phyloP scores from a whole-genome alignment of 169 alveolate genomes.

The Eimeria falciformis region DNA sequence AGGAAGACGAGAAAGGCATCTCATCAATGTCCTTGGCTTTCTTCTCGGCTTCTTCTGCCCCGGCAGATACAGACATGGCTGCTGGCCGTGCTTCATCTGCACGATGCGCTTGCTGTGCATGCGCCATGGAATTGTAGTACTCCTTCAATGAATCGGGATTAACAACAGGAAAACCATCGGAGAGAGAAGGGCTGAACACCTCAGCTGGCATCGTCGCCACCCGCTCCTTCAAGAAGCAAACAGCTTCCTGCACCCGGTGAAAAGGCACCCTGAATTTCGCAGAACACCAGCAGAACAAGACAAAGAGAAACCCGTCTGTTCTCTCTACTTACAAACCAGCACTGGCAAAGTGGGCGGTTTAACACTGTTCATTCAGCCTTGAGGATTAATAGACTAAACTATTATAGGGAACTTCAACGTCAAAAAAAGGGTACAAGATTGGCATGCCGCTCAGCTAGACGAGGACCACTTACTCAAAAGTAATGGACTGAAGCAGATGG shows the following conservation, averaged over 20 bases:
- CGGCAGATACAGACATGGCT: not conserved
- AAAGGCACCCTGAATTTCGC: conserved; percentile 63
- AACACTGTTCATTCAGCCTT: too few relatives aligned
- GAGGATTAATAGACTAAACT: too few relatives aligned
- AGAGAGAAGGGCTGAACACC: conserved; percentile 66
- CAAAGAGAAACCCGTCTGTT: not conserved
- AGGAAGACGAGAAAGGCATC: conserved; percentile 52
- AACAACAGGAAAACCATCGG: conserved; percentile 58
- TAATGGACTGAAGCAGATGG: conserved; percentile 61
- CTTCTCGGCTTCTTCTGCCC: conserved; percentile 49
- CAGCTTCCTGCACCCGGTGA: conserved; percentile 70
- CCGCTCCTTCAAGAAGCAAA: conserved; percentile 60
- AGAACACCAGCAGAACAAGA: not conserved
- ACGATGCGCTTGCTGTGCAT: conserved; percentile 34
- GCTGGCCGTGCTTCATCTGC: conserved; percentile 46
- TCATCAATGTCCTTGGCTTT: conserved; percentile 62
- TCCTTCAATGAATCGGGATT: conserved; percentile 53
- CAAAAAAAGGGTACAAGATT: not conserved
- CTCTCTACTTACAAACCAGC: too few relatives aligned
- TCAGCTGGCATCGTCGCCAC: conserved; percentile 68
- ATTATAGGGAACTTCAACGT: too few relatives aligned
- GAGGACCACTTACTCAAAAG: conserved; percentile 24
- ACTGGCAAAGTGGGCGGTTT: too few relatives aligned
- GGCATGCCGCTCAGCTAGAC: not conserved
- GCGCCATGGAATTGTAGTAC: conserved; percentile 56